Base-by-base conservation (phyloP, 2,329 filamentous ascomycete genomes). In the Talaromyces rugulosus region DNA sequence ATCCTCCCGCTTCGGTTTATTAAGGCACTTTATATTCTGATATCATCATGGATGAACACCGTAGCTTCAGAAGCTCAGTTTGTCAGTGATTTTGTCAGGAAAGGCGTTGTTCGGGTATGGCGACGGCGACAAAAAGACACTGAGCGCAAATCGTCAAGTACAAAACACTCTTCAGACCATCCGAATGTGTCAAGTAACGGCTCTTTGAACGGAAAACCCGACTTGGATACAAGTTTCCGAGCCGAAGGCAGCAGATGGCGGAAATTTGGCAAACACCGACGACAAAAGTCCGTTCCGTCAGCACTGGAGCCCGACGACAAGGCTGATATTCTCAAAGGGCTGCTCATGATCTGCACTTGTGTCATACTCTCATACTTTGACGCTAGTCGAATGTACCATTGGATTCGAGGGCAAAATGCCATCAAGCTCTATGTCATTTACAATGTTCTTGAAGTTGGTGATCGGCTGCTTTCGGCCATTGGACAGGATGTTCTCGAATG, bases 401-500 rank as follows among this genome's bases (percentile, higher is more conserved):
- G 93, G 70, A 96, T 99, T 69, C 89, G 94, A 54, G 95, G 92
- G 0, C 95, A 99, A 75, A 94, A 93, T 1, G 93, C 94, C 7
- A 97, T 99, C 78, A 99, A 99, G 74, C 84, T 99, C 11, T 99
- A 99, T 74, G 95, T 99, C 63, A 98, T 99, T 60, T 99, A 96
- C 81, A 99, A 99, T 71, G 91, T 97, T 36, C 85, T 99, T 5
- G 95, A 99, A 77, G 87, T 88, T 1, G 90, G 90, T 59, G 95
- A 99, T 75, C 89, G 93, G 7, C 83, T 99, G 0, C 86, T 98
- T 33, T 92, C 92, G 0, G 94, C 95, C 0, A 82, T 99, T 2
- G 95, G 95, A 0, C 96, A 99, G 75, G 96, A 99, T 75, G 91
- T 99, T 1, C 85, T 98, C 5, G 95, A 99, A 75, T 98, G 94